Percentiles rank a stretch among this genome's conserved stretches.
phyloP scores from a whole-genome alignment of 768 basidiomycete species.

The Termitomyces sp. region DNA sequence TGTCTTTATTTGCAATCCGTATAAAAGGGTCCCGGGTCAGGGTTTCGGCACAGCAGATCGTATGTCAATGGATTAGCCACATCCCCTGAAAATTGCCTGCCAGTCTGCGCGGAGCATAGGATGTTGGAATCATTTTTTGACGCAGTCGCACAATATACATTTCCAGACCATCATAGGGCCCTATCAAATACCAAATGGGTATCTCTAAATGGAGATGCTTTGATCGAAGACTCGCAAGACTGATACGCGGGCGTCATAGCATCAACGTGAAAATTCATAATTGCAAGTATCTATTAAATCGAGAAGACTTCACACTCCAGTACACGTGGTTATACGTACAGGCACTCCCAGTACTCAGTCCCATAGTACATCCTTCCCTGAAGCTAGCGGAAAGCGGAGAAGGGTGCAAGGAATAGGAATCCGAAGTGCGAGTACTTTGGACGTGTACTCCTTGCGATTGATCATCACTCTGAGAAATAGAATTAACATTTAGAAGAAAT shows the following conservation, averaged over 20 bases:
- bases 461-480: slow-evolving; percentile 9
- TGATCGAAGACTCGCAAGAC: background rate
- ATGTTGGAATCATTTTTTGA: background rate
- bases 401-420: background rate
- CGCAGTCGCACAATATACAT: background rate
- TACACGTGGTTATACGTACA: background rate
- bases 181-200: slow-evolving; percentile 3
- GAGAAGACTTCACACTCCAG: background rate
- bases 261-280: background rate
- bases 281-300: background rate
- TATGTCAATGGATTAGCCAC: background rate
- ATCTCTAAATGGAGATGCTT: background rate
- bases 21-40: background rate
- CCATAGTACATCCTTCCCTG: background rate
- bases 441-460: background rate
- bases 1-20: slow-evolving; percentile 13
- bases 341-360: background rate
- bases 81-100: slow-evolving; percentile 9
- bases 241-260: background rate
- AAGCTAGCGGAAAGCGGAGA: background rate
- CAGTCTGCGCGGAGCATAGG: background rate
- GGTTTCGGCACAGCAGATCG: background rate
- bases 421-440: background rate
- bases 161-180: background rate
- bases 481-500: background rate